These are phyloP conservation scores for Hypomontagnella monticulosa DNA, from an alignment of 495 filamentous ascomycete species.

Conservation along the genomic window DNA sequence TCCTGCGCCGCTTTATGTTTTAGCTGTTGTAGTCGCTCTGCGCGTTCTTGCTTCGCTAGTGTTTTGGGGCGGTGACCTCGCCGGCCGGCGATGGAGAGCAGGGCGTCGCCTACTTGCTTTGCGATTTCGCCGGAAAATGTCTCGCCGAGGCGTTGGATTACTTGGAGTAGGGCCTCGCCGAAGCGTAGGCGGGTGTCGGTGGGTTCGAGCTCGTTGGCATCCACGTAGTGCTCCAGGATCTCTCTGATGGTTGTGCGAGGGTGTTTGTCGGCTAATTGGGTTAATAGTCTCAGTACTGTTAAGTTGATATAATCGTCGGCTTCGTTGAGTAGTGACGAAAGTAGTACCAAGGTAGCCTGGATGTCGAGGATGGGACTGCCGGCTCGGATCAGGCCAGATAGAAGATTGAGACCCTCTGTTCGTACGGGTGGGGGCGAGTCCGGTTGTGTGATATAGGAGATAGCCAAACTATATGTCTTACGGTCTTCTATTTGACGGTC, in stretches of 20 bases:
- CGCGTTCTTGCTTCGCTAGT: conserved; percentile 61
- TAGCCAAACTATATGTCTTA: conserved; percentile 74
- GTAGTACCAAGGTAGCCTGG: conserved; percentile 69
- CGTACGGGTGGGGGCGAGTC: conserved; percentile 80
- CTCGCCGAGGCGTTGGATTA: conserved; percentile 71
- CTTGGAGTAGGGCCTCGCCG: conserved; percentile 76
- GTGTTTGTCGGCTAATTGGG: conserved; percentile 70
- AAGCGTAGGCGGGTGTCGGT: conserved; percentile 76
- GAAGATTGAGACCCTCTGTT: conserved; percentile 77
- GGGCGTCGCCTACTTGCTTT: conserved; percentile 65
- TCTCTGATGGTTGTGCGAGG: conserved; percentile 71
- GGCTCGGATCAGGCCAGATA: conserved; percentile 70
- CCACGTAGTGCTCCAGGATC: conserved; percentile 75
- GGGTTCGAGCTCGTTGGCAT: conserved; percentile 63
- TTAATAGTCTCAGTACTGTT: conserved; percentile 73
- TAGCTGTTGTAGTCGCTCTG: conserved; percentile 54
- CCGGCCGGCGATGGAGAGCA: conserved; percentile 73
- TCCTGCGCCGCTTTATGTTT: conserved; percentile 62
- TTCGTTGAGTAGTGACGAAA: conserved; percentile 73
- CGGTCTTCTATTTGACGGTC: conserved; percentile 68
- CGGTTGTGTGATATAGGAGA: conserved; percentile 71
- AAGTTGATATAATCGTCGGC: conserved; percentile 81
- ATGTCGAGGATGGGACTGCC: conserved; percentile 75
- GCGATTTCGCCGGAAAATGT: conserved; percentile 68
- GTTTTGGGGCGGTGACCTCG: conserved; percentile 65